A percentile compares a stretch with the other conserved stretches of the same genome.
phyloP scores from a whole-genome alignment of 2,329 filamentous ascomycete genomes.

The Lasiodiplodia sp. region DNA sequence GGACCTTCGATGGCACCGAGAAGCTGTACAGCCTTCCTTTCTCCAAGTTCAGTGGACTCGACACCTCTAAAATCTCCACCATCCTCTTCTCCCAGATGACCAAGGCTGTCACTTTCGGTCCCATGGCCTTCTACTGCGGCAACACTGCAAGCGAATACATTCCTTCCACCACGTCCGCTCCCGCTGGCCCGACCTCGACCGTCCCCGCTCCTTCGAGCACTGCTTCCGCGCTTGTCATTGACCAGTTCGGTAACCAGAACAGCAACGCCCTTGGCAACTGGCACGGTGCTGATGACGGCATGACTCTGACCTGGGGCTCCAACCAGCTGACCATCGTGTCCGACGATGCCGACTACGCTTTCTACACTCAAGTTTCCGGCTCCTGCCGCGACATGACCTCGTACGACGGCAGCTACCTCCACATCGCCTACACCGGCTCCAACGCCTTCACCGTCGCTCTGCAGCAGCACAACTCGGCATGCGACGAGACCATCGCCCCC shows the following conservation, averaged over 20 bases:
- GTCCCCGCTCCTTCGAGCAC: constrained; percentile 60
- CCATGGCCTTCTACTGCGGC: constrained; percentile 67
- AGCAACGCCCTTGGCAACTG: constrained; percentile 69
- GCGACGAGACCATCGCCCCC: constrained; percentile 62
- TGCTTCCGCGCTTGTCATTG: constrained; percentile 63
- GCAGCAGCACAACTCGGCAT: constrained; percentile 71
- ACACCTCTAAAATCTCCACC: constrained; percentile 60
- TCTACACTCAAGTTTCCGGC: constrained; percentile 65
- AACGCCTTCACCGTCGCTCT: constrained; percentile 70
- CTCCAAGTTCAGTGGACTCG: constrained; percentile 59
- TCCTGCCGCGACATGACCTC: constrained; percentile 64
- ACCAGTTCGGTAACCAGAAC: constrained; percentile 62
- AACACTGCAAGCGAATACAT: constrained; percentile 58
- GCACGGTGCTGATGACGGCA: constrained; percentile 70
- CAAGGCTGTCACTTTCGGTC: constrained; percentile 60
- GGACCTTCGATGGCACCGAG: constrained; percentile 67
- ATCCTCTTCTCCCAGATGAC: constrained; percentile 60
- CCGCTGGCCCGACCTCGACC: constrained; percentile 55
- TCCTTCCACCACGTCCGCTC: constrained; percentile 51
- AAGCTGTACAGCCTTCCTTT: constrained; percentile 67
- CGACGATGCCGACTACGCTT: constrained; percentile 67
- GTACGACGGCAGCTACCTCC: constrained; percentile 67
- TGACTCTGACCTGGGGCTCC: constrained; percentile 60
- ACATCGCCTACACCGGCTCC: constrained; percentile 69
- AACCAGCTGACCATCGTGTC: constrained; percentile 64